Percentiles rank a stretch among this genome's conserved stretches.
Conservation (phyloP, 192 early-diverging fungal species). For the Backusella parvicylindrica region DNA sequence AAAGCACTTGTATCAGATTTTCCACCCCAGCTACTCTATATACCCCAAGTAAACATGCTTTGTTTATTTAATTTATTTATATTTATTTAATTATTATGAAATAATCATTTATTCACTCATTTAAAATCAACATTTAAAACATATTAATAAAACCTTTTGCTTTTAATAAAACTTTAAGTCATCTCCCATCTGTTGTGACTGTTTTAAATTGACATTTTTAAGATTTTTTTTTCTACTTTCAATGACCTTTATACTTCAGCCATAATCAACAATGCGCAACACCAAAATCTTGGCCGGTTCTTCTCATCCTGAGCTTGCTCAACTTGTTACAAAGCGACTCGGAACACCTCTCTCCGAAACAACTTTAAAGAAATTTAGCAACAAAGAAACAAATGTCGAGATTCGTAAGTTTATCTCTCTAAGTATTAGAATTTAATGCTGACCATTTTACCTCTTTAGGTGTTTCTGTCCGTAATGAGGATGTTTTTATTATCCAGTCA, state of each 20-base stretch:
- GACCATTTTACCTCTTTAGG: constrained; percentile 49
- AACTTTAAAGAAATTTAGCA: constrained; percentile 81
- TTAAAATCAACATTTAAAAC: too few relatives aligned
- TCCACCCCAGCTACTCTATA: too few relatives aligned
- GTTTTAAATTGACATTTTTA: background rate
- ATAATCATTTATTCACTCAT: too few relatives aligned
- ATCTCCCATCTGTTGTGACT: background rate
- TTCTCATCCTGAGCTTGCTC: constrained; percentile 86
- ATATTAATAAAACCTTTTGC: too few relatives aligned
- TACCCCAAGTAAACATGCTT: too few relatives aligned
- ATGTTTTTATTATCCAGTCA: constrained; percentile 96
- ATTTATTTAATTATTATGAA: too few relatives aligned
- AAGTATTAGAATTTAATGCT: background rate
- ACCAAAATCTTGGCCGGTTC: constrained; percentile 92
- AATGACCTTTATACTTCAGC: background rate
- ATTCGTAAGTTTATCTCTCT: constrained; percentile 45
- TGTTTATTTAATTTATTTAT: too few relatives aligned
- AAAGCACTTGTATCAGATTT: too few relatives aligned
- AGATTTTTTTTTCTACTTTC: background rate
- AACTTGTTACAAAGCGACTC: constrained; percentile 75
- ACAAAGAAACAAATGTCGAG: constrained; percentile 92
- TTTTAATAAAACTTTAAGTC: too few relatives aligned
- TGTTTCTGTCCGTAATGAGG: constrained; percentile 95
- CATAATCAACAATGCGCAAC: constrained; percentile 60
- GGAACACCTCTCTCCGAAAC: constrained; percentile 74